A percentile compares a stretch with the other conserved stretches of the same genome.
Conservation (phyloP, 805 yeast genomes). For the Wickerhamiella brachini region DNA sequence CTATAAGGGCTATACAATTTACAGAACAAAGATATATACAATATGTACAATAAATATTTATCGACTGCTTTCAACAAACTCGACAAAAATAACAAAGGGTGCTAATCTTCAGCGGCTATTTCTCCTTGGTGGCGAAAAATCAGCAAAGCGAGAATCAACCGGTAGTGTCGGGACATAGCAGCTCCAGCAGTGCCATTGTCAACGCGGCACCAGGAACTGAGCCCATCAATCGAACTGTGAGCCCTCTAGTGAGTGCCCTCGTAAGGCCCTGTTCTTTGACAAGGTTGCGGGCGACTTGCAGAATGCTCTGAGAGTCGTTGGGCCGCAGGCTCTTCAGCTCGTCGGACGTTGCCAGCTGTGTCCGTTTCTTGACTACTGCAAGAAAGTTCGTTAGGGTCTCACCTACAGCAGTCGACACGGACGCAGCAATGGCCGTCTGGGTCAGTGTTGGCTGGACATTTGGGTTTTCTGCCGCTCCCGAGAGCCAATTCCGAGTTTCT, state of each 20-base stretch:
- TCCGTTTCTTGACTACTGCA: slow-evolving; percentile 31
- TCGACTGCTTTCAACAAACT: too few relatives aligned
- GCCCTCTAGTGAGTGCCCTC: slow-evolving; percentile 26
- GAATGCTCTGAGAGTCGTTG: slow-evolving; percentile 24
- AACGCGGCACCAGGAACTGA: slow-evolving; percentile 29
- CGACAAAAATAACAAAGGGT: too few relatives aligned
- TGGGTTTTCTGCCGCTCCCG: neutral
- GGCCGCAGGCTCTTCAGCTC: slow-evolving; percentile 28
- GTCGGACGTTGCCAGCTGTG: slow-evolving; percentile 29
- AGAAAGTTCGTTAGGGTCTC: slow-evolving; percentile 27
- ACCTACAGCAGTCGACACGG: slow-evolving; percentile 26
- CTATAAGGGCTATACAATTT: too few relatives aligned
- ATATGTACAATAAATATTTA: neutral
- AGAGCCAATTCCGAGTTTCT: neutral
- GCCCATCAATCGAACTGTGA: slow-evolving; percentile 25
- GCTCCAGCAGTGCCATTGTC: slow-evolving; percentile 29
- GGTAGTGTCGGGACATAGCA: slow-evolving; percentile 25
- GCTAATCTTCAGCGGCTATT: too few relatives aligned
- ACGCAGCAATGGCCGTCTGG: slow-evolving; percentile 22
- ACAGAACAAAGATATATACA: neutral
- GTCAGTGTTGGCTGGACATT: neutral
- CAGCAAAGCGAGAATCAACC: too few relatives aligned
- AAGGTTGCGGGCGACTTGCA: slow-evolving; percentile 24
- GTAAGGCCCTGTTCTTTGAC: slow-evolving; percentile 25
- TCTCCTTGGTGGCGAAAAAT: too few relatives aligned